Conservation (phyloP, 140 eudicot genomes). For the Bidens hawaiensis region DNA sequence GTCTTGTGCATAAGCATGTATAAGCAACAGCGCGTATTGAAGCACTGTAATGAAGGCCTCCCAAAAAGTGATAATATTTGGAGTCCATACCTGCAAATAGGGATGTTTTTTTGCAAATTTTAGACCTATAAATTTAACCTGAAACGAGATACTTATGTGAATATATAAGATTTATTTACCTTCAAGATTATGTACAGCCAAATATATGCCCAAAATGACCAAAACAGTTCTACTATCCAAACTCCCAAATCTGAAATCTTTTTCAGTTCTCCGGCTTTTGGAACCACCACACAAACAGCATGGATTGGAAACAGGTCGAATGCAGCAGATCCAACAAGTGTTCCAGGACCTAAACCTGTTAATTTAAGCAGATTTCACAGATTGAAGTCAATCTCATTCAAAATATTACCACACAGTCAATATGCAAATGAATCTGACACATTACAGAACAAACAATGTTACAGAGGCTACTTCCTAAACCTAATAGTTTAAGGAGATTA, state of each 20-base stretch:
- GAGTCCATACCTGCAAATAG: constrained; percentile 67
- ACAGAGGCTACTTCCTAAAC: too few relatives aligned
- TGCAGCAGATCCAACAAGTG: constrained; percentile 98
- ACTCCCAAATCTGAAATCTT: constrained; percentile 96
- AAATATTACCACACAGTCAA: background rate
- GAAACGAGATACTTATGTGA: background rate
- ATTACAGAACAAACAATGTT: constrained; percentile 94
- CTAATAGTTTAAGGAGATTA: too few relatives aligned
- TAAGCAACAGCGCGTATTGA: constrained; percentile 70
- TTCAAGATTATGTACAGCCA: constrained; percentile 82
- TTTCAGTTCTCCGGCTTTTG: constrained; percentile 88
- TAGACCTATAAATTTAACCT: background rate
- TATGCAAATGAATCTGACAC: too few relatives aligned
- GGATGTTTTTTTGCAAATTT: background rate
- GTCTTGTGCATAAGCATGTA: constrained; percentile 94
- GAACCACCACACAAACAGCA: constrained; percentile 95
- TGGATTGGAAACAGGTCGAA: constrained; percentile 93
- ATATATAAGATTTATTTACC: constrained; percentile 30
- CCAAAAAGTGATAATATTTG: constrained; percentile 67
- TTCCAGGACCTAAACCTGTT: constrained; percentile 95
- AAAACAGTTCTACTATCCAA: constrained; percentile 86
- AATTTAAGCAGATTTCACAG: constrained; percentile 5
- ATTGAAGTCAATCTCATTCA: background rate
- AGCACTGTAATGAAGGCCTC: constrained; percentile 79
- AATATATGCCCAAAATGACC: constrained; percentile 97